A percentile compares a stretch with the other conserved stretches of the same genome.
Evolutionary conservation across 2,329 filamentous ascomycete species (phyloP).

Genomic region (Fusarium ramigenum): DNA sequence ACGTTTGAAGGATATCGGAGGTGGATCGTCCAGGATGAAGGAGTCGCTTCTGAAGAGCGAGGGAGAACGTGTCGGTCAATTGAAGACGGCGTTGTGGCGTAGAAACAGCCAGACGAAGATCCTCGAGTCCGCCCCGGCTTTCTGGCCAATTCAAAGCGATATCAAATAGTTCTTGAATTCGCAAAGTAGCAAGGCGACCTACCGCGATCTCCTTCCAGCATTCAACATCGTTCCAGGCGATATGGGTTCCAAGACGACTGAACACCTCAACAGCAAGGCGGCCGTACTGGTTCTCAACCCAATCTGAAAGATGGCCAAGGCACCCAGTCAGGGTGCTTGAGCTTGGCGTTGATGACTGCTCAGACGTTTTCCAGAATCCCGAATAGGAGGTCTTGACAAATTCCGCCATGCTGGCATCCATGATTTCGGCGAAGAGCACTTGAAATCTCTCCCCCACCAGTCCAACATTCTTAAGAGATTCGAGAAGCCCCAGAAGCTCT

Average conservation of each 20-base stretch:
- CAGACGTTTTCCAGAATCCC: slow-evolving; percentile 63
- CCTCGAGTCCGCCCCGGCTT: slow-evolving; percentile 76
- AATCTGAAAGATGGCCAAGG: slow-evolving; percentile 68
- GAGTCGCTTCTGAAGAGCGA: slow-evolving; percentile 71
- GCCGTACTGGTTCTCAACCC: slow-evolving; percentile 74
- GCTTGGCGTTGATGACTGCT: slow-evolving; percentile 21
- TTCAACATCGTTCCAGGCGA: slow-evolving; percentile 67
- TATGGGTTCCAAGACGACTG: slow-evolving; percentile 54
- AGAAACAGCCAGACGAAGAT: slow-evolving; percentile 76
- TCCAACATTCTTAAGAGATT: slow-evolving; percentile 70
- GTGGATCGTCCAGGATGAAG: slow-evolving; percentile 81
- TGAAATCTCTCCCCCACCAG: slow-evolving; percentile 76
- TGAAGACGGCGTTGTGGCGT: slow-evolving; percentile 74
- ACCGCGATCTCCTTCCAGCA: slow-evolving; percentile 78
- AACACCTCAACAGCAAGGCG: slow-evolving; percentile 72
- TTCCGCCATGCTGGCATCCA: slow-evolving; percentile 71
- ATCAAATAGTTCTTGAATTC: slow-evolving; percentile 79
- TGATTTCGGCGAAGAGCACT: slow-evolving; percentile 75
- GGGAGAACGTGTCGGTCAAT: slow-evolving; percentile 75
- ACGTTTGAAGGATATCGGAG: slow-evolving; percentile 77
- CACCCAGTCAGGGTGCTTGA: slow-evolving; percentile 59
- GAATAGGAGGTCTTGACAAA: slow-evolving; percentile 71
- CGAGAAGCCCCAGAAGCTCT: slow-evolving; percentile 65
- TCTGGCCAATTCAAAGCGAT: slow-evolving; percentile 80
- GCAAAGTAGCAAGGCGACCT: slow-evolving; percentile 72